These are phyloP conservation scores for Podila epigama DNA, from an alignment of 192 early-diverging fungal species.

Conservation along the genomic window DNA sequence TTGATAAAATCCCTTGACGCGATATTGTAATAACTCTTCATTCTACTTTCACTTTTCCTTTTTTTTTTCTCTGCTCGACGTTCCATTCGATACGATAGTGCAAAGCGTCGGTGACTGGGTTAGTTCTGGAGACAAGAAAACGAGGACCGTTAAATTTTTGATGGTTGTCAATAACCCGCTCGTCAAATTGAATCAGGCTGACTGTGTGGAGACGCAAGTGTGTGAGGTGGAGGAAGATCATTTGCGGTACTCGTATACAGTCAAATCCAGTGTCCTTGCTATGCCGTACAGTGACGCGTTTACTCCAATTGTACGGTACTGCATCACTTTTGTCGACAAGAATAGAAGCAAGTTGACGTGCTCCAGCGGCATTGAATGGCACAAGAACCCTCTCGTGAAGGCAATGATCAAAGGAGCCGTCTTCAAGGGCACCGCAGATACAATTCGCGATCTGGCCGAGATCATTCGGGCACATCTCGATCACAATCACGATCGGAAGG, in stretches of 20 bases:
- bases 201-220: conserved; percentile 63
- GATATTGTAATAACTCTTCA: background rate
- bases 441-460: conserved; percentile 51
- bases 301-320: conserved; percentile 64
- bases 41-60: background rate
- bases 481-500: background rate
- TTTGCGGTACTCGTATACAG: conserved; percentile 54
- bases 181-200: conserved; percentile 76
- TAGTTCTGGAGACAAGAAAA: background rate
- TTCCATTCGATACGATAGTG: too few species aligned
- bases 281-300: conserved; percentile 79
- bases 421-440: conserved; percentile 64
- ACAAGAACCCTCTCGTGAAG: conserved; percentile 76
- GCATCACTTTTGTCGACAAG: conserved; percentile 68
- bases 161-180: conserved; percentile 80
- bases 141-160: conserved; percentile 63
- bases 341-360: conserved; percentile 60
- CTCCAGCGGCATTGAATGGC: conserved; percentile 68
- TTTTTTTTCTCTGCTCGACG: too few species aligned
- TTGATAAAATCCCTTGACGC: too few species aligned
- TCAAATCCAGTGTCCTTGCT: conserved; percentile 29
- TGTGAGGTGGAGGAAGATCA: conserved; percentile 65
- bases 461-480: conserved; percentile 56
- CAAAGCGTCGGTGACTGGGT: conserved; percentile 40
- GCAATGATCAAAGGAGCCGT: conserved; percentile 67